Conservation (phyloP, 2,329 filamentous ascomycete species). For the Acarospora socialis region DNA sequence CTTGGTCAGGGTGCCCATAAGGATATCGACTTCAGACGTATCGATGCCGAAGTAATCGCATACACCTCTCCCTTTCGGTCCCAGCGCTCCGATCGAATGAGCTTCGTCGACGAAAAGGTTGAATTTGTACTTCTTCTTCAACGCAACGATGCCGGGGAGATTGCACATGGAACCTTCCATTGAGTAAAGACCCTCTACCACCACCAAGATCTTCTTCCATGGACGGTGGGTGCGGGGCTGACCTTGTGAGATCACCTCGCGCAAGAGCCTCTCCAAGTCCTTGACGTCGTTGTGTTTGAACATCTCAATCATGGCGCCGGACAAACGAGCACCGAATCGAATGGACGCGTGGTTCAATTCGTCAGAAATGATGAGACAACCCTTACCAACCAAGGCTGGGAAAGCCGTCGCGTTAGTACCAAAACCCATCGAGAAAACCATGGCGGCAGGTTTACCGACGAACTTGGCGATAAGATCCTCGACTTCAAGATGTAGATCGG, state of each 20-base stretch:
- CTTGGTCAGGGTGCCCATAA: slow-evolving; percentile 97
- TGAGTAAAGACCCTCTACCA: slow-evolving; percentile 92
- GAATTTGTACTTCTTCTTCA: slow-evolving; percentile 97
- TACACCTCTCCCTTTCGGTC: slow-evolving; percentile 75
- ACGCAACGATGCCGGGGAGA: slow-evolving; percentile 69
- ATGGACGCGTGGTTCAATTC: slow-evolving; percentile 98
- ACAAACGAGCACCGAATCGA: slow-evolving; percentile 83
- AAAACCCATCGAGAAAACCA: slow-evolving; percentile 99
- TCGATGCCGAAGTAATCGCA: slow-evolving; percentile 96
- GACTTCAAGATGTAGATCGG: slow-evolving; percentile 76
- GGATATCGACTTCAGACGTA: slow-evolving; percentile 73
- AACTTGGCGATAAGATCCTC: slow-evolving; percentile 82
- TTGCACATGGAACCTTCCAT: slow-evolving; percentile 99
- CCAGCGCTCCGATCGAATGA: slow-evolving; percentile 86
- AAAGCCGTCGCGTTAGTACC: slow-evolving; percentile 90
- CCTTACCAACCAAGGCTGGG: slow-evolving; percentile 81
- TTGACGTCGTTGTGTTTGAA: slow-evolving; percentile 97
- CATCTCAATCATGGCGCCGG: slow-evolving; percentile 84
- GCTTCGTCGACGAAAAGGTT: slow-evolving; percentile 91
- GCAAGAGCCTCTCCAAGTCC: slow-evolving; percentile 70
- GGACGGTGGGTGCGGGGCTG: slow-evolving; percentile 96
- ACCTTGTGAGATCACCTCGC: slow-evolving; percentile 88
- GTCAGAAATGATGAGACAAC: slow-evolving; percentile 87
- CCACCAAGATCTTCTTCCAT: slow-evolving; percentile 97
- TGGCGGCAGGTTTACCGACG: slow-evolving; percentile 83